Base-by-base conservation (phyloP, 2,329 filamentous ascomycete species). In the Fonsecaea erecta region DNA sequence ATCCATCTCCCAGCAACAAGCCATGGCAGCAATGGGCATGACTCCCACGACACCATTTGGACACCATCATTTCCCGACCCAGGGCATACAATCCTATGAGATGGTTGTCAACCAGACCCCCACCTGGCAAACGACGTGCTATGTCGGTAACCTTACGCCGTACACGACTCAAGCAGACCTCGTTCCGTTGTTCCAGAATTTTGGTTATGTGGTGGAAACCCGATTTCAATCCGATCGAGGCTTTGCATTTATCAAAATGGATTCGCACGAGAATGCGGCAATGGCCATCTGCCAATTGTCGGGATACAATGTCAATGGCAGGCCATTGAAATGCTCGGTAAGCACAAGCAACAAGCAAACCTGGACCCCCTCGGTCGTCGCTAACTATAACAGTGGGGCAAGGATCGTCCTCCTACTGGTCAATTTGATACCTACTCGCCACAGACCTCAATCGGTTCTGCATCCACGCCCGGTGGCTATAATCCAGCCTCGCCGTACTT, bases 221-320 rank as follows among this genome's bases (percentile, higher is more conserved):
- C 91, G 95, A 66, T 96, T 99, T 85, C 95, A 99, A 81, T 93
- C 95, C 62, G 95, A 99, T 77, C 91, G 95, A 72, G 95, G 95
- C 14, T 99, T 99, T 77, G 93, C 95, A 7, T 99, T 99, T 78
- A 92, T 99, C 79, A 99, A 99, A 84, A 97, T 99, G 93, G 95
- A 99, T 77, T 90, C 89, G 6, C 95, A 99, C 75, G 95, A 99
- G 81, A 97, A 97, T 75, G 95, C 95, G 2, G 93, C 95, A 61
- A 97, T 97, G 90, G 93, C 93, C 35, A 99, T 99, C 75, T 99
- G 95, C 80, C 93, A 98, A 77, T 85, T 99, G 75, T 98, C 94
- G 74, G 94, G 94, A 34, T 99, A 98, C 82, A 96, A 97, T 72
- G 94, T 99, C 73, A 97, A 99, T 74, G 95, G 95, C 59, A 89